Conservation (phyloP, 768 basidiomycete species). For the Pisolithus microcarpus region DNA sequence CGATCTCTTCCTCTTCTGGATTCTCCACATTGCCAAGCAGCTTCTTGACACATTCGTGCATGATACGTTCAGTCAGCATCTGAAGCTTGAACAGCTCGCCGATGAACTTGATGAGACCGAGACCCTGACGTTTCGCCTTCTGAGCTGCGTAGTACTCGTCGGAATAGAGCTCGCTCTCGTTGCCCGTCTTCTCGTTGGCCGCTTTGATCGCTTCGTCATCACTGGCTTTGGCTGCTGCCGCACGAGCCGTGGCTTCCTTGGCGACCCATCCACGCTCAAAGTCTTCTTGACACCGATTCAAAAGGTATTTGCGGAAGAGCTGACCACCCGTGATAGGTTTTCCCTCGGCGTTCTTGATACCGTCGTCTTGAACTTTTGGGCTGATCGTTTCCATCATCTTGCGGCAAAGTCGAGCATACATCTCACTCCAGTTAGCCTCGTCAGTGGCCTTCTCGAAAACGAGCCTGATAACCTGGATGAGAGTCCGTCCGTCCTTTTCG, state of each 20-base stretch:
- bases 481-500: conserved; percentile 88
- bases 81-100: conserved; percentile 98
- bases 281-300: conserved; percentile 96
- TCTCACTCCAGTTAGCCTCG: conserved; percentile 92
- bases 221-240: conserved; percentile 77
- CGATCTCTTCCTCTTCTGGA: conserved; percentile 97
- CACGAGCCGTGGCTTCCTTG: conserved; percentile 80
- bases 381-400: conserved; percentile 96
- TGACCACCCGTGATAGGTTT: conserved; percentile 89
- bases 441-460: conserved; percentile 98
- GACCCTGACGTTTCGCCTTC: conserved; percentile 95
- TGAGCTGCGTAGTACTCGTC: conserved; percentile 95
- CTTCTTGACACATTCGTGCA: conserved; percentile 98
- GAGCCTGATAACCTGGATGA: conserved; percentile 92
- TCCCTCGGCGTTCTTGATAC: conserved; percentile 73
- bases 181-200: conserved; percentile 51
- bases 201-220: conserved; percentile 77
- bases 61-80: conserved; percentile 96
- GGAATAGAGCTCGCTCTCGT: conserved; percentile 73
- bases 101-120: conserved; percentile 96
- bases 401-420: conserved; percentile 93
- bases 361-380: conserved; percentile 80
- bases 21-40: conserved; percentile 87
- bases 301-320: conserved; percentile 92
- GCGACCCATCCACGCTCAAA: conserved; percentile 94